Evolutionary conservation across 192 early-diverging fungal species (phyloP), one percentile per base, ranked within the genome.

Genomic region (Coemansia sp.): DNA sequence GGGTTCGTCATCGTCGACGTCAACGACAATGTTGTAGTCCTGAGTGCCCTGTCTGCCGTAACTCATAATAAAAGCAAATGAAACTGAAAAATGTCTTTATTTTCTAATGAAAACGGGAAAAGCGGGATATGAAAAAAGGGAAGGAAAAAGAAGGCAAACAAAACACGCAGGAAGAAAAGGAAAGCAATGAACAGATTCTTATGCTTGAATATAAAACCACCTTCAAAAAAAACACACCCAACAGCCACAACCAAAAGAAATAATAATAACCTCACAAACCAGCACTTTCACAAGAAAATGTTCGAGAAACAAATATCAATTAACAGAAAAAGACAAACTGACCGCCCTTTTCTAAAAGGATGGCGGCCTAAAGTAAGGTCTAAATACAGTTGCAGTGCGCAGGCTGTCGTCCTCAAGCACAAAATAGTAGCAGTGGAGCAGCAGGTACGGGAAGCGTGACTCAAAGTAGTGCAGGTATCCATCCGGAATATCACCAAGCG

Each of bases 401-500:
- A 92, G 68, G 17, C 53, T 65, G 48, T 87, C 87, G 57, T 90
- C 83, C 54, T 90, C 85, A 3, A 88, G 80, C 51, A 98, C 90
- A 71, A 93, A 87, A 78, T 92, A 87, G 81, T 96, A 97, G 55
- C 92, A 87, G 76, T 97, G 94, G 57, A 97, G 76, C 67, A 98
- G 86, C 59, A 98, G 74, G 38, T 87, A 86, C 7, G 96, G 96
- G 75, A 97, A 98, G 74, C 92, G 83, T 0, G 91, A 90, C 51
- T 93, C 93, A 73, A 96, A 98, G 72, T 97, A 98, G 56, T 84
- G 79, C 68, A 96, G 70, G 68, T 94, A 98, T 22, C 91, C 93
- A 36, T 94, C 90, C 9, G 96, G 96, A 3, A 94, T 85, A 37
- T 91, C 85, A 32, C 96, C 96, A 32, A 97, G 79, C 2, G 91